Conservation (phyloP, 345 rosid species). For the Lumnitzera racemosa region DNA sequence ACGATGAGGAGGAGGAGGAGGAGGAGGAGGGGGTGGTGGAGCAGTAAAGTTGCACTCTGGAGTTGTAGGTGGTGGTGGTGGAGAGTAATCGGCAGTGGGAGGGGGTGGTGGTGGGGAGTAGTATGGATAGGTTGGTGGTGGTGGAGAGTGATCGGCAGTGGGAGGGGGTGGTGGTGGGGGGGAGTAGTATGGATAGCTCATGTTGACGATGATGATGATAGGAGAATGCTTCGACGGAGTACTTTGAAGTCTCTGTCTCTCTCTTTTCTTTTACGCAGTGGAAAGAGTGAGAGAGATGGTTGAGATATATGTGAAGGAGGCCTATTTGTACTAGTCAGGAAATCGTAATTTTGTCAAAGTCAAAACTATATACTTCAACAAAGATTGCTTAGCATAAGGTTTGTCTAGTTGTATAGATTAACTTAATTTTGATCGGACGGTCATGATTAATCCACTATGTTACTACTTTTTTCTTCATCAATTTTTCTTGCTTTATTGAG, state of each 20-base stretch:
- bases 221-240: not conserved
- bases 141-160: not conserved
- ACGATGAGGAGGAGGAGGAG: too few species aligned
- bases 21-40: constrained; percentile 6
- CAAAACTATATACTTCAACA: not conserved
- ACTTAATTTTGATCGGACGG: too few species aligned
- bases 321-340: constrained; percentile 7
- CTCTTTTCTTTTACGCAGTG: not conserved
- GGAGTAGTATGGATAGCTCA: constrained; percentile 16
- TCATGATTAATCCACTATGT: too few species aligned
- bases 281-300: not conserved
- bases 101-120: not conserved
- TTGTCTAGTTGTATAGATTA: constrained; percentile 7
- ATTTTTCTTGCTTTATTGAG: too few species aligned
- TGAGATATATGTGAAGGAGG: not conserved
- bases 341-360: not conserved
- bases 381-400: not conserved
- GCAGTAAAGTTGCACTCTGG: too few species aligned
- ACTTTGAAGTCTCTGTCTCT: too few species aligned
- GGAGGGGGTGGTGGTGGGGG: constrained; percentile 13
- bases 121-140: not conserved
- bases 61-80: not conserved
- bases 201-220: not conserved
- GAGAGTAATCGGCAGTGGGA: constrained; percentile 2
- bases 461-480: too few species aligned